Percentiles rank a stretch among this genome's conserved stretches.
phyloP scores from a whole-genome alignment of 805 yeast genomes.

The Maudiozyma barnettii region DNA sequence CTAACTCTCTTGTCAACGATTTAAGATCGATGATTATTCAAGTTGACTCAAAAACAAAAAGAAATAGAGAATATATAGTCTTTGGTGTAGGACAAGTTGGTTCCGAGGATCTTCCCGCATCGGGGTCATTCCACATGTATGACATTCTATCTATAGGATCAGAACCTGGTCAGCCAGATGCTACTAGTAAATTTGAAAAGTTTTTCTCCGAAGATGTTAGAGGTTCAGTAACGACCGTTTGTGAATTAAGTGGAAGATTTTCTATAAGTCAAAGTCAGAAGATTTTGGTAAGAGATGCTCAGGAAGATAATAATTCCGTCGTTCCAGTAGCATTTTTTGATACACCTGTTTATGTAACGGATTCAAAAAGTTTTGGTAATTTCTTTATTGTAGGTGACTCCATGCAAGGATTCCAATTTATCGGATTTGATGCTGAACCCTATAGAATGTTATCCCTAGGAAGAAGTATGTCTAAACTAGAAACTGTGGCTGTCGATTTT shows the following conservation, averaged over 20 bases:
- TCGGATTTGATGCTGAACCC: conserved; percentile 93
- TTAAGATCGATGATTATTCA: conserved; percentile 30
- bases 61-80: conserved; percentile 57
- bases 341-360: conserved; percentile 68
- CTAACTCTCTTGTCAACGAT: conserved; percentile 48
- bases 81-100: conserved; percentile 71
- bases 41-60: conserved; percentile 31
- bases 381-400: conserved; percentile 75
- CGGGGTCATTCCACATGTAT: conserved; percentile 65
- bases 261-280: conserved; percentile 81
- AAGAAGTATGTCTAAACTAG: conserved; percentile 56
- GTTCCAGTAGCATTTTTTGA: conserved; percentile 93
- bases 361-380: conserved; percentile 75
- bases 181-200: conserved; percentile 66
- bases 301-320: conserved; percentile 74
- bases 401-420: conserved; percentile 57
- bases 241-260: conserved; percentile 76
- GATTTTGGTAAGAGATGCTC: conserved; percentile 66
- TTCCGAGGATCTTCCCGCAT: conserved; percentile 71
- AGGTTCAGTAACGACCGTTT: conserved; percentile 74
- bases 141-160: conserved; percentile 81
- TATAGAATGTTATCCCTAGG: conserved; percentile 74
- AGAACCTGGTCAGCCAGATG: conserved; percentile 79
- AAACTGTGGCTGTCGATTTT: conserved; percentile 55
- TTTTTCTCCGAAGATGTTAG: conserved; percentile 63